Evolutionary conservation across 1,139 yeast species (phyloP), one percentile per base, ranked within the genome.

Genomic region (Nakaseomyces delphensis): DNA sequence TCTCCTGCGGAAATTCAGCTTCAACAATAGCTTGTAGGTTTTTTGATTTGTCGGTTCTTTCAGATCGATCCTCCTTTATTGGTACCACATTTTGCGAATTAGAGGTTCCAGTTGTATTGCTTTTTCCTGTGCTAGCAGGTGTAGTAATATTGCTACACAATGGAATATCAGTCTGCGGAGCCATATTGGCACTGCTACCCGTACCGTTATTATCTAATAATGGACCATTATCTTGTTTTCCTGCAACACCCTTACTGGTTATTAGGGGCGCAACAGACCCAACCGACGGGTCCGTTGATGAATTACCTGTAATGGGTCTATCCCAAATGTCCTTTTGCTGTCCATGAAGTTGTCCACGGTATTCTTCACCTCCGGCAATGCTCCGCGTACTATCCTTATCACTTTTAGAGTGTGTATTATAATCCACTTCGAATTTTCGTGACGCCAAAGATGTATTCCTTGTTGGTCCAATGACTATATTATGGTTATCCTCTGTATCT

Each of bases 311-410:
- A n/a, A 31, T 31, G 9, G 35, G 23, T 19, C 35, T 31, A 11
- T 7, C 18, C 5, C 16, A 14, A 16, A 31, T 31, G 11, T 31
- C 35, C 6, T 13, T 16, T 4, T n/a, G 23, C n/a, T 31, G 16
- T 9, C 35, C 35, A 9, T 14, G 28, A 11, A 13, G 8, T 4
- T 13, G 8, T 8, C 21, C 23, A 3, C 23, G 21, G 11, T 18
- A 31, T 4, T 23, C 35, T 13, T 33, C 37, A 20, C 37, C 21
- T 13, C 37, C 37, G 3, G 27, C 27, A 2, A 33, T 33, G 13
- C 37, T 33, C 10, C 27, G 16, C 4, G 27, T 21, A n/a, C 37
- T 33, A 21, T 33, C 37, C n/a, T 33, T 33, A 20, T 33, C 37
- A 20, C 27, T 27, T 9, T 8, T 33, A n/a, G 37, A 13, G 27